Conservation (phyloP, 306 rosid genomes). For the Morella rubra region DNA sequence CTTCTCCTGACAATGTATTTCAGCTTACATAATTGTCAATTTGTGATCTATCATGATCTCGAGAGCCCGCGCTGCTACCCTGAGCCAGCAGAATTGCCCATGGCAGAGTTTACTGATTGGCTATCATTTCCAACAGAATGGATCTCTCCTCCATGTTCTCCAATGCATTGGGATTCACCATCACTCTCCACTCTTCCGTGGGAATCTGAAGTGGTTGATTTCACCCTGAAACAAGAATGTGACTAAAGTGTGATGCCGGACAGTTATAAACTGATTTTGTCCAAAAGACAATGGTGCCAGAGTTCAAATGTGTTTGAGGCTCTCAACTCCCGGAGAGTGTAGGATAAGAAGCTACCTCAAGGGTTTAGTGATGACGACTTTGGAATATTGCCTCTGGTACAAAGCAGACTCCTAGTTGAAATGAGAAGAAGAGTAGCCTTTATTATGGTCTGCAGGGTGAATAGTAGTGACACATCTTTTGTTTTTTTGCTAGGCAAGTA, state of each 20-base stretch:
- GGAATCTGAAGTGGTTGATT: constrained; percentile 24
- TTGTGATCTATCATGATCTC: constrained; percentile 28
- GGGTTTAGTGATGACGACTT: too few species aligned
- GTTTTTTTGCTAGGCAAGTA: too few species aligned
- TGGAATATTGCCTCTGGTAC: too few species aligned
- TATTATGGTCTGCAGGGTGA: too few species aligned
- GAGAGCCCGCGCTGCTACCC: constrained; percentile 37
- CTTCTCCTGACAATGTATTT: constrained; percentile 6
- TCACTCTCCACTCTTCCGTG: constrained; percentile 28
- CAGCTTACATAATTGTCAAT: not conserved
- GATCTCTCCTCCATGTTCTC: constrained; percentile 41
- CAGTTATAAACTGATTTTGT: not conserved
- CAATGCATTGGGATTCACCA: constrained; percentile 27
- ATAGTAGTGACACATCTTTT: too few species aligned
- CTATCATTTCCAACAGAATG: constrained; percentile 20
- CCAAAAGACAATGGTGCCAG: not conserved
- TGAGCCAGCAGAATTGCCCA: constrained; percentile 33
- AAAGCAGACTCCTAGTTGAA: too few species aligned
- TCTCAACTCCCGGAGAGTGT: too few species aligned
- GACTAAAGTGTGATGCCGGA: not conserved
- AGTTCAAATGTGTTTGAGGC: not conserved
- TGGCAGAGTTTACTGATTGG: constrained; percentile 36
- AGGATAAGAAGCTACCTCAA: too few species aligned
- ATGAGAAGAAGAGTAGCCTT: too few species aligned
- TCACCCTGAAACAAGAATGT: constrained; percentile 34